Base-by-base conservation (phyloP, 202 grass and related monocot genomes). In the Elaeis oleifera region DNA sequence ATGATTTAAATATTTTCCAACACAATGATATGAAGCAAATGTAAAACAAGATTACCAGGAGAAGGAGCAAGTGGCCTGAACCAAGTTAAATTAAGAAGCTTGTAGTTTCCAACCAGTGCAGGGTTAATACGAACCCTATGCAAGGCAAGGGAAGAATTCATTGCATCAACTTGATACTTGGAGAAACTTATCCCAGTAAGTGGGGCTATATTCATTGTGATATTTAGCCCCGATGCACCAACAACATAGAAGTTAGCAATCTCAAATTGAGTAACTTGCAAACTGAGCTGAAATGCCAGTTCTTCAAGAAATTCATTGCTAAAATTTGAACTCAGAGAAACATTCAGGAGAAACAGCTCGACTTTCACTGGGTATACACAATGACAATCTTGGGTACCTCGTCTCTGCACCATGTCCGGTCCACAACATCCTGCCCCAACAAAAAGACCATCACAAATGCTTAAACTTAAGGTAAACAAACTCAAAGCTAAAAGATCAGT, bases 181-280 rank as follows among this genome's bases (percentile, higher is more conserved):
- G 80, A 74, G 70, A 99, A 99, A 74, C 95, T 92, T 80, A 82
- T 84, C 82, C 88, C 95, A 55, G 70, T 84, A 60, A 82, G 74
- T 52, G 95, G 88, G 7, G 82, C 83, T 80, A 99, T 92, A 79
- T 99, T 50, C 95, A 99, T 99, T 56, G 95, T 92, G 44, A 94
- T 94, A 68, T 99, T 99, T 72, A 99, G 80, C 56, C 95, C 95
- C 81, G 85, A 92, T 68, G 83, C 78, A 64, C 95, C 88, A 73
- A 99, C 95, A 54, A 99, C 95, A 27, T 94, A 94, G 71, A 99
- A 99, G 74, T 94, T 99, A 71, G 78, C 80, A 70, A 89, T 99
- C 78, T 78, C 95, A 31, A 99, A 99, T 63, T 99, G 88, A 63
- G 22, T 61, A 63, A 71, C 89, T 50, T 48, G 50, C 51, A 94